Base-by-base conservation (phyloP, 1,139 yeast genomes). In the Scheffersomyces cryptocercus region DNA sequence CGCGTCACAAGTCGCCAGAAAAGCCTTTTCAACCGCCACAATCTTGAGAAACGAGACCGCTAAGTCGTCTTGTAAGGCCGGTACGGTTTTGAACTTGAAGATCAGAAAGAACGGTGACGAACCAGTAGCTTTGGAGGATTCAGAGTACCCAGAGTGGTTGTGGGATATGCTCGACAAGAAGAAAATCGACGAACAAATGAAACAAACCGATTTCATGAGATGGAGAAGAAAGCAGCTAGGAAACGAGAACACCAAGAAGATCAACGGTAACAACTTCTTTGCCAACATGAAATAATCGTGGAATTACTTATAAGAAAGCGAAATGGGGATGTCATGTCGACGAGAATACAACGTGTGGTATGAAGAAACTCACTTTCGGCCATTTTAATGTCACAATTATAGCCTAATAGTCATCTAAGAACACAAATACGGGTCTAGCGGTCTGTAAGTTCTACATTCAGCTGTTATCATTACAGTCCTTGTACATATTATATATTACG, bases 121-220 rank as follows among this genome's bases (percentile, higher is more conserved):
- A 53, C 93, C 96, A n/a, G 84, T 89, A 5, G 98, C 99, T 2
- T 68, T 85, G 44, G 88, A 85, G 49, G 98, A 93, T 60, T 71
- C 75, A 34, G 96, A 91, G 57, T 93, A 93, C 60, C 99, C 99
- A 3, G 88, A 78, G 39, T 93, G 98, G 98, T 77, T 93, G 46
- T 93, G 99, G 99, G 81, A 77, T n/a, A 74, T 88, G 48, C 77
- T 90, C 37, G 95, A 90, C 61, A 73, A 79, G 45, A 75, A 74
- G 34, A 75, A 75, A 30, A 81, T 77, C 57, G 70, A 77, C 45
- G 76, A 72, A 20, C 70, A 79, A 50, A 72, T 85, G 38, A 71
- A 71, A 51, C 79, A 75, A 36, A 69, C 69, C 3, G 85, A 88
- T 55, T 82, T 86, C 39, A 77, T 85, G 60, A 81, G 75, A 56